Evolutionary conservation across 768 basidiomycete genomes (phyloP).

Genomic region (Mycena amicta): DNA sequence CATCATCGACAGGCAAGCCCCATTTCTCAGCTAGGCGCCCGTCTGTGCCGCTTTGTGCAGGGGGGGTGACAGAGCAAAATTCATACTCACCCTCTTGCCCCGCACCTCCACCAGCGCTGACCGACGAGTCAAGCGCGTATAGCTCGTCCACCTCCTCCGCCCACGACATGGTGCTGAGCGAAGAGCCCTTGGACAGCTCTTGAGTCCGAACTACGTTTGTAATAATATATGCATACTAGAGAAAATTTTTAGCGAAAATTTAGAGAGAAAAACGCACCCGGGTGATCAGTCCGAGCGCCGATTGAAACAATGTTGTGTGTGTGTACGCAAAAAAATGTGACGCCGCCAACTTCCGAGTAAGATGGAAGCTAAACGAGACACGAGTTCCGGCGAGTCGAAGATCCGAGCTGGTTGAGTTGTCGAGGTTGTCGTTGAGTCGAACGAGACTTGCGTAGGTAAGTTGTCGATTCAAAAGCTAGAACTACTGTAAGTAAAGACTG

Average conservation of each 20-base stretch:
- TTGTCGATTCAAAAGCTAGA: neutral
- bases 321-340: constrained; percentile 6
- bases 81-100: neutral
- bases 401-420: neutral
- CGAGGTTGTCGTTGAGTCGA: neutral
- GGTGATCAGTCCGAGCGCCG: constrained; percentile 1
- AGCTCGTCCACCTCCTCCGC: neutral
- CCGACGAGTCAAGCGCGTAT: neutral
- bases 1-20: neutral
- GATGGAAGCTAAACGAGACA: too few species aligned
- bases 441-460: neutral
- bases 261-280: neutral
- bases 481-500: too few species aligned
- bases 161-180: neutral
- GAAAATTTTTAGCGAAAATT: neutral
- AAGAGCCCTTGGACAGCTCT: neutral
- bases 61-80: neutral
- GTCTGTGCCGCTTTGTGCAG: neutral
- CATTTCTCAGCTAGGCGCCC: neutral
- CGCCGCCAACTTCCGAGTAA: too few species aligned
- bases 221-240: neutral
- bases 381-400: too few species aligned
- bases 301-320: neutral
- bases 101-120: neutral
- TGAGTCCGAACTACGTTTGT: neutral